Evolutionary conservation across 495 filamentous ascomycete genomes (phyloP).

Genomic region (Aspergillus sclerotioniger): DNA sequence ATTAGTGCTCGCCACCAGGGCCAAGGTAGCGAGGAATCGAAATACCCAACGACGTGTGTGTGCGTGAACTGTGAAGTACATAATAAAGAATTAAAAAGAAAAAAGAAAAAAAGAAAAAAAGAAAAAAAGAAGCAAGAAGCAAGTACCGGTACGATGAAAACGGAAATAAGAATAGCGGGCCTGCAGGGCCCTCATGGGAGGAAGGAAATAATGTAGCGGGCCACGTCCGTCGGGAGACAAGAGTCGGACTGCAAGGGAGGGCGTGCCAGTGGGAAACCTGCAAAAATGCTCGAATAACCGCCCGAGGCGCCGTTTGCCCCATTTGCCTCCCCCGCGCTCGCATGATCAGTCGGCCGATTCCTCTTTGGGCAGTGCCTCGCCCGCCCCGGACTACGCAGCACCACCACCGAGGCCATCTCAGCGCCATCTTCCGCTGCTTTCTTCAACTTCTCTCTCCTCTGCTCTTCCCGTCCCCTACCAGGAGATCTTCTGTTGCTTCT

Average conservation of each 20-base stretch:
- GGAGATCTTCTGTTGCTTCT: background rate
- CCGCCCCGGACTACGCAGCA: slow-evolving; percentile 2
- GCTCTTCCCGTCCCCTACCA: no score
- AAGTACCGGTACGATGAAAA: background rate
- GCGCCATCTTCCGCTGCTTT: background rate
- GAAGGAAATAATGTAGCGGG: background rate
- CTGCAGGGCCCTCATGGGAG: background rate
- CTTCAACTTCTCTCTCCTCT: background rate
- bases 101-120: background rate
- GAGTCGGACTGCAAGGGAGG: background rate
- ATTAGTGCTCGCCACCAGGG: slow-evolving; percentile 7
- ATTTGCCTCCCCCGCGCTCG: slow-evolving; percentile 44
- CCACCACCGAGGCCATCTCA: background rate
- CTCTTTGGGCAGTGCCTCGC: slow-evolving; percentile 24
- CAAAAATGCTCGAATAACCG: slow-evolving; percentile 4
- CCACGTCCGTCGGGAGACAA: background rate
- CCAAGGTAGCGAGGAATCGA: background rate
- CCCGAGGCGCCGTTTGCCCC: slow-evolving; percentile 17
- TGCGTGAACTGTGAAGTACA: background rate
- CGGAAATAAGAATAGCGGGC: background rate
- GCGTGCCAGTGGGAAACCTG: background rate
- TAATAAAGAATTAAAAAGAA: background rate
- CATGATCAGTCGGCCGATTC: slow-evolving; percentile 37
- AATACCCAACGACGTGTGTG: slow-evolving; percentile 4
- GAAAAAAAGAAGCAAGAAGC: background rate